Evolutionary conservation across 768 basidiomycete genomes (phyloP).

Genomic region (Hericium erinaceus): DNA sequence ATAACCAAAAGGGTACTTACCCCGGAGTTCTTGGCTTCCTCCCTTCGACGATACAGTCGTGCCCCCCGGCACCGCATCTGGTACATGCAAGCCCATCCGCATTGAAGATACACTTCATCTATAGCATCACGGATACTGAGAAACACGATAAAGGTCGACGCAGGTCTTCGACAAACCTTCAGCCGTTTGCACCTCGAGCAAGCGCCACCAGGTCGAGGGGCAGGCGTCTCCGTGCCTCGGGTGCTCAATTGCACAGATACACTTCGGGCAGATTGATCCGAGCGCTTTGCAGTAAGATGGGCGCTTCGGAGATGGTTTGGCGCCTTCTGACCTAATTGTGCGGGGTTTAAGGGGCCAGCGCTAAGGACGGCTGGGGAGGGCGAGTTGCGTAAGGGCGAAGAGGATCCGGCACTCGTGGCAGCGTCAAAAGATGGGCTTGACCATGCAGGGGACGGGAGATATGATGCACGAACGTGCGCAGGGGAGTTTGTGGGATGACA

Average conservation of each 20-base stretch:
- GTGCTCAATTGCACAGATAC: not conserved
- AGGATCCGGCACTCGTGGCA: not conserved
- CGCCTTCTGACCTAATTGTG: not conserved
- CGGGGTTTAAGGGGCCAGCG: not conserved
- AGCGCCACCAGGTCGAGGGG: constrained; percentile 14
- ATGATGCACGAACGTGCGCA: not conserved
- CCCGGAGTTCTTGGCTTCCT: constrained; percentile 26
- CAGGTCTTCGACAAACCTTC: constrained; percentile 11
- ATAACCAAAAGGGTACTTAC: constrained; percentile 7
- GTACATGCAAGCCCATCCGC: constrained; percentile 6
- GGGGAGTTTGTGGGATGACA: not conserved
- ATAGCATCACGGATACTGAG: no score
- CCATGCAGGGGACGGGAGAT: not conserved
- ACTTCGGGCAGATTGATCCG: not conserved
- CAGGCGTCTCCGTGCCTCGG: not conserved
- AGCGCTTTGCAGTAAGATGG: not conserved
- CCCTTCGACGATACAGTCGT: constrained; percentile 23
- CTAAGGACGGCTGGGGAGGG: not conserved
- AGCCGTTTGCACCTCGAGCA: constrained; percentile 21
- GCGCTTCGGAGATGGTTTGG: not conserved
- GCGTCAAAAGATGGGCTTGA: not conserved
- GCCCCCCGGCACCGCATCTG: constrained; percentile 17
- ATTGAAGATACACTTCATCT: constrained; percentile 12
- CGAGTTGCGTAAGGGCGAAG: not conserved
- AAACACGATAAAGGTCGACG: not conserved